phyloP scores from a whole-genome alignment of 352 stramenopile genomes.

The Globisporangium nagaii region DNA sequence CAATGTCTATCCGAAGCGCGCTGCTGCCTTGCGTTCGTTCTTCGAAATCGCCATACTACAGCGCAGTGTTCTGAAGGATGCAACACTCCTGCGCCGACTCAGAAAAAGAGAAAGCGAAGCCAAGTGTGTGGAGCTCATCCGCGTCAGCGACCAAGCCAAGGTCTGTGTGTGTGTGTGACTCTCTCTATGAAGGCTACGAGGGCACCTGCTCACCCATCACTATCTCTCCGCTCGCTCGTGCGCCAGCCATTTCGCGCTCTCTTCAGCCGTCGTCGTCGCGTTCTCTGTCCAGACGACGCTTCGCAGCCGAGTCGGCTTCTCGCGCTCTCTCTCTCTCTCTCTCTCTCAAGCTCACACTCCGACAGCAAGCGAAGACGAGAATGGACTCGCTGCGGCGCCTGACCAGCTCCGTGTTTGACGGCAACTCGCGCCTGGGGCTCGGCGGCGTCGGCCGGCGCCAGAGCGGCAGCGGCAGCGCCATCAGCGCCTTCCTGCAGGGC shows the following conservation, averaged over 20 bases:
- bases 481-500: slow-evolving; percentile 5
- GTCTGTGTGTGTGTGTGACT: no score
- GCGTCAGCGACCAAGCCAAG: no score
- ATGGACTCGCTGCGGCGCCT: slow-evolving; percentile 77
- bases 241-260: not conserved
- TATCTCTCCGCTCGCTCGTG: not conserved
- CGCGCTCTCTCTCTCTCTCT: not conserved
- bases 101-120: slow-evolving; percentile 1
- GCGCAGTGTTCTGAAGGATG: no score
- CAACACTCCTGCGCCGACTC: not conserved
- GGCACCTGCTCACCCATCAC: not conserved
- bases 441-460: slow-evolving; percentile 31
- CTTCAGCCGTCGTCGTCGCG: not conserved
- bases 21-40: no score
- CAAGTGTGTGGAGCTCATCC: no score
- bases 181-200: no score
- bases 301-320: not conserved
- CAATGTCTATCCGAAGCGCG: no score
- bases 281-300: no score
- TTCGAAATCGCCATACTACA: not conserved
- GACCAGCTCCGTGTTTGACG: slow-evolving; percentile 66
- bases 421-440: slow-evolving; percentile 20
- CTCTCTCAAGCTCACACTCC: not conserved
- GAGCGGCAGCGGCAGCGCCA: slow-evolving; percentile 16
- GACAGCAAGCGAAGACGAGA: not conserved